Evolutionary conservation across 345 rosid genomes (phyloP).

Genomic region (Pelargonium nanum): DNA sequence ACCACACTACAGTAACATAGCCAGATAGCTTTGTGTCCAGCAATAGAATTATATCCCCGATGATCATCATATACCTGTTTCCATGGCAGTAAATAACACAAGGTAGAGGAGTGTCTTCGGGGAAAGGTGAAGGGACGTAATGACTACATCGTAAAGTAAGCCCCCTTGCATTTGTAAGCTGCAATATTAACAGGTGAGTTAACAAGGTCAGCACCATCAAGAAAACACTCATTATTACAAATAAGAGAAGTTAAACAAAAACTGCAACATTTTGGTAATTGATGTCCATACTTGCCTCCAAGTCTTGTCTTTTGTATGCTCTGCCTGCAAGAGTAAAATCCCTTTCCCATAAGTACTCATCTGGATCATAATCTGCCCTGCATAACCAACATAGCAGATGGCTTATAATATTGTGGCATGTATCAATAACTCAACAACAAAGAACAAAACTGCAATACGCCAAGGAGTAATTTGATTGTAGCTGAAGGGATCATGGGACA

Average conservation of each 20-base stretch:
- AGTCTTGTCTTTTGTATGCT: conserved; percentile 72
- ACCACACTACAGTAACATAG: not conserved
- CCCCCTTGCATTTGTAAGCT: conserved; percentile 80
- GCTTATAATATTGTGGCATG: not conserved
- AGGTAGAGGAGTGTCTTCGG: conserved; percentile 66
- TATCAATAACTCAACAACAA: not conserved
- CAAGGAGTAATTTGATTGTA: too few relatives aligned
- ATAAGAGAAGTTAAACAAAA: not conserved
- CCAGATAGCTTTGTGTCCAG: not conserved
- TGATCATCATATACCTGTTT: conserved; percentile 46
- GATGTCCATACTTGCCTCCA: conserved; percentile 81
- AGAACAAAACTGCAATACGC: too few relatives aligned
- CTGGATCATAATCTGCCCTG: conserved; percentile 93
- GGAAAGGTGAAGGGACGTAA: conserved; percentile 56
- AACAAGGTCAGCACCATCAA: conserved; percentile 9
- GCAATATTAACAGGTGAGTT: conserved; percentile 18
- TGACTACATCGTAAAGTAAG: conserved; percentile 84
- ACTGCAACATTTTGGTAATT: not conserved
- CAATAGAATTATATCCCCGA: conserved; percentile 1
- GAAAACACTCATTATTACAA: not conserved
- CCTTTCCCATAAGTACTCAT: conserved; percentile 80
- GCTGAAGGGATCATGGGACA: too few relatives aligned
- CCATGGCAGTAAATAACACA: conserved; percentile 98
- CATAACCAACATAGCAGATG: conserved; percentile 8
- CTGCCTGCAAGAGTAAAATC: conserved; percentile 76